phyloP scores from a whole-genome alignment of 75 land plant genomes.

The Pseudotsuga menziesii region DNA sequence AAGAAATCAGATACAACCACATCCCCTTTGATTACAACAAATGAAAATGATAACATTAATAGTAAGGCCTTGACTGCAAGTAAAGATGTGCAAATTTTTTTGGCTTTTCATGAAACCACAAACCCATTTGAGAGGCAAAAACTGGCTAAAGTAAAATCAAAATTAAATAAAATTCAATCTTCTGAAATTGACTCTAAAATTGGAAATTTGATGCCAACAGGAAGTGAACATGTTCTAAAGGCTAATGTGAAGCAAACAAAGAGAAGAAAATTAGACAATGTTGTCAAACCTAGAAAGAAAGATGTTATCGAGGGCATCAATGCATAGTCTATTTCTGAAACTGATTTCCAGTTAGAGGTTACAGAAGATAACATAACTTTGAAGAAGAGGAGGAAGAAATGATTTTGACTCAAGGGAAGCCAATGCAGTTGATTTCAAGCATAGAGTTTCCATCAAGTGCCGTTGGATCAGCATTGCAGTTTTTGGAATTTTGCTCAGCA shows the following conservation, averaged over 20 bases:
- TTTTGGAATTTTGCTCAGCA: constrained; percentile 82
- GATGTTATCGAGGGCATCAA: neutral
- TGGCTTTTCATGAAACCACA: neutral
- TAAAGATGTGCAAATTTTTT: neutral
- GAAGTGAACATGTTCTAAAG: neutral
- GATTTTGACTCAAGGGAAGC: constrained; percentile 42
- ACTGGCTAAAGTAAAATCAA: neutral
- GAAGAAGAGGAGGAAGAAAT: constrained; percentile 4
- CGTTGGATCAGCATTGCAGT: constrained; percentile 80
- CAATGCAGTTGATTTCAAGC: constrained; percentile 41
- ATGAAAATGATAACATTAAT: neutral
- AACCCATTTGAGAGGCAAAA: neutral
- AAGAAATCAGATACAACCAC: neutral
- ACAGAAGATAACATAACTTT: neutral
- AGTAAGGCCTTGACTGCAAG: neutral
- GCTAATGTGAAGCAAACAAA: neutral
- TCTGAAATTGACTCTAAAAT: neutral
- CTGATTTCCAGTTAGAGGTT: neutral
- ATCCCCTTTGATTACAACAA: neutral
- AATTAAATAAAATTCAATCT: neutral
- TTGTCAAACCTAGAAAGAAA: neutral
- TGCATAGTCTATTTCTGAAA: neutral
- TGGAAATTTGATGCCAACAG: neutral
- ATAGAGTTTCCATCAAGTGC: constrained; percentile 50
- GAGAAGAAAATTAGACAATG: neutral